Conservation (phyloP, 1,139 yeast genomes). For the Suhomyces coccinellae region DNA sequence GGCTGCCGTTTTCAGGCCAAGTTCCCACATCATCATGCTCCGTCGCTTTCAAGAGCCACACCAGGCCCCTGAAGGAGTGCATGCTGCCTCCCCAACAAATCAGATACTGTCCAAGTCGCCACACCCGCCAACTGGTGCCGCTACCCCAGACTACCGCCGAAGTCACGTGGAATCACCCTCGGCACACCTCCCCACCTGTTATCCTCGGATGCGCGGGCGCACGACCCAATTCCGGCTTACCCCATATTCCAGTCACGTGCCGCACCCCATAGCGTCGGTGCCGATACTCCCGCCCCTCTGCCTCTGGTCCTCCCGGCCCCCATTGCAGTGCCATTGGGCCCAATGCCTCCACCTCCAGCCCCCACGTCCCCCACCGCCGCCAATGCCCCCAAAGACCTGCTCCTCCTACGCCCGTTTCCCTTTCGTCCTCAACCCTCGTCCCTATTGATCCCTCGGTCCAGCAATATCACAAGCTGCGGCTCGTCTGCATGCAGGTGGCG, state of each 20-base stretch:
- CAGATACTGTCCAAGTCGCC: no score
- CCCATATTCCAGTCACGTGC: background rate
- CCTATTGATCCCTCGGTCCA: background rate
- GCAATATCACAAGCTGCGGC: slow-evolving; percentile 5
- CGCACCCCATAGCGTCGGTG: no score
- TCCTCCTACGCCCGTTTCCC: background rate
- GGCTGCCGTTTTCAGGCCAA: no score
- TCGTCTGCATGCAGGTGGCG: background rate
- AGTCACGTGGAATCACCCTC: background rate
- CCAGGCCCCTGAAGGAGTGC: no score
- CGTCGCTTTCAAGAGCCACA: no score
- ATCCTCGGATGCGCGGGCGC: background rate
- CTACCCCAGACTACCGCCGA: background rate
- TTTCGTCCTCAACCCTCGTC: background rate
- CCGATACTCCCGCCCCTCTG: no score
- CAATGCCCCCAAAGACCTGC: background rate
- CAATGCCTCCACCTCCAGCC: background rate
- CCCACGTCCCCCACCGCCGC: background rate
- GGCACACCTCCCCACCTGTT: background rate
- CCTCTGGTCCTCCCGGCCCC: no score
- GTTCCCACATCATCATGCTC: no score
- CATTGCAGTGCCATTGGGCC: background rate
- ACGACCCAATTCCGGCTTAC: background rate
- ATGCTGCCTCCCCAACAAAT: no score
- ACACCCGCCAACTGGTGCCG: no score